phyloP scores from a whole-genome alignment of 305 asterid species.

The Fraxinus latifolia region DNA sequence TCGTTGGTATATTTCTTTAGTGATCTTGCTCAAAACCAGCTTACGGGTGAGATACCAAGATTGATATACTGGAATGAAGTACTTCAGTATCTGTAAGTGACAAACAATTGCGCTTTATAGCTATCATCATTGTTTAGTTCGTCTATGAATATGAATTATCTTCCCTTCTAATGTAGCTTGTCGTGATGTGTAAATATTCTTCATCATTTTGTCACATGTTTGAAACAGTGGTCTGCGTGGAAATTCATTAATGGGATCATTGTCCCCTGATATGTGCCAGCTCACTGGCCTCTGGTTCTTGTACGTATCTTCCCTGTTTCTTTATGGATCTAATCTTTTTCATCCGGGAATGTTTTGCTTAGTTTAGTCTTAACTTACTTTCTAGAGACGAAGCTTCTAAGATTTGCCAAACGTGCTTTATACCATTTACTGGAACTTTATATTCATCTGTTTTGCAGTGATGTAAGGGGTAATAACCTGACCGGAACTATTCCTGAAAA shows the following conservation, averaged over 20 bases:
- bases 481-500: slow-evolving; percentile 84
- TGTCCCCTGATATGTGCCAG: slow-evolving; percentile 94
- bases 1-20: slow-evolving; percentile 33
- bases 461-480: slow-evolving; percentile 82
- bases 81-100: slow-evolving; percentile 82
- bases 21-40: slow-evolving; percentile 90
- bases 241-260: slow-evolving; percentile 68
- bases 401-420: not conserved
- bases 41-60: slow-evolving; percentile 89
- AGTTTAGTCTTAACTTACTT: not conserved
- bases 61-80: slow-evolving; percentile 97
- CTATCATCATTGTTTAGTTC: not conserved
- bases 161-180: not conserved
- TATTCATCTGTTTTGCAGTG: slow-evolving; percentile 42
- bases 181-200: not conserved
- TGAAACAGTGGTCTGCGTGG: slow-evolving; percentile 79
- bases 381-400: not conserved
- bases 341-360: not conserved
- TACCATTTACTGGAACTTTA: not conserved
- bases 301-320: slow-evolving; percentile 45
- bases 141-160: not conserved
- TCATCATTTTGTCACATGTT: not conserved
- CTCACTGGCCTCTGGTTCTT: slow-evolving; percentile 95
- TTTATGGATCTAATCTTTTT: not conserved
- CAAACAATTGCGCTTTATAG: not conserved